Evolutionary conservation across 441 rosid genomes (phyloP), one percentile per base, ranked within the genome.

Genomic region (Jatropha podagrica): DNA sequence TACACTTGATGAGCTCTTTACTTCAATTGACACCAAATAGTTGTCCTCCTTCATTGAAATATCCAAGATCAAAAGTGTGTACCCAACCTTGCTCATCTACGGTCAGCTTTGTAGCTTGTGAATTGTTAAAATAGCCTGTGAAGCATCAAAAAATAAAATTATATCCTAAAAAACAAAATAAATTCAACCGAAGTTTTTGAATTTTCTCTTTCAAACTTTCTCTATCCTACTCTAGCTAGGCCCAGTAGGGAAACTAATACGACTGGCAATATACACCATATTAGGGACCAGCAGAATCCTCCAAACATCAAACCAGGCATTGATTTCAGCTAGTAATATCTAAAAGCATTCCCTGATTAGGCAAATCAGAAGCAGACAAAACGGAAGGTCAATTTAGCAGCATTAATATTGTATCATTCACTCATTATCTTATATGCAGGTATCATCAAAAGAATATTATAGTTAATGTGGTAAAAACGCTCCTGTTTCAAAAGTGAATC

Each of bases 1-100:
- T 88, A 81, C 84, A 91, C 83, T 93, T 93, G 76, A 90, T 91
- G 59, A 91, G 89, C 85, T 91, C 94, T 81, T 92, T 94, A 78
- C 88, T 81, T 72, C 93, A 80, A 77, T 92, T 96, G 54, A 90
- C 93, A 13, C 92, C 91, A 64, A 58, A 92, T 20, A 94, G 80
- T 59, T 71, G 82, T 49, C 97, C 96, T 62, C 88, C 90, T 13
- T 81, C 92, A 51, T 90, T 86, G 71, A 94, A 88, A 77, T 86
- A 92, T 54, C 97, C 97, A 73, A 94, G 65, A 85, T 88, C 91
- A 23, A 87, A 84, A 0, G 88, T 82, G 68, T 72, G 83, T 17
- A 86, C 15, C 88, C 89, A 88, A 18, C 82, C 89, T 68, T 86
- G 42, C 44, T 77, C 70, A 65, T 88, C 89, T 41, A 88, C 77